phyloP scores from a whole-genome alignment of 768 basidiomycete species.

The Xerocomellus amylosporus region DNA sequence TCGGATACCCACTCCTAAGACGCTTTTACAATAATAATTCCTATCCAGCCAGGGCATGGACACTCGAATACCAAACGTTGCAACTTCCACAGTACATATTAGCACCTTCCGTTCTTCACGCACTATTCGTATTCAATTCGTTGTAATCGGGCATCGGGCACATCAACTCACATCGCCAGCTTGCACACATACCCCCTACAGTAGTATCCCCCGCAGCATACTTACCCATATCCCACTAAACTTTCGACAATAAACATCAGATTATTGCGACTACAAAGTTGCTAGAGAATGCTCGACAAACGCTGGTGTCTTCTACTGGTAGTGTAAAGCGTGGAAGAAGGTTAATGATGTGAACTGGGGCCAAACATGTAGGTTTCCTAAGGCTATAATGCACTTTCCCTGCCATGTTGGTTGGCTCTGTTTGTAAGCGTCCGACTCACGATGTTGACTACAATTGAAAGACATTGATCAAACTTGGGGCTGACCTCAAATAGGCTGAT shows the following conservation, averaged over 20 bases:
- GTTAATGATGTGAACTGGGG: not conserved
- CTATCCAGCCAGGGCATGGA: conserved; percentile 1
- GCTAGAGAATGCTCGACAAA: not conserved
- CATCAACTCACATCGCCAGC: conserved; percentile 3
- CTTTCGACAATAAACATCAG: conserved; percentile 12
- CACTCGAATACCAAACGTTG: not conserved
- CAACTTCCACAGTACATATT: conserved; percentile 23
- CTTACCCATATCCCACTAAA: conserved; percentile 5
- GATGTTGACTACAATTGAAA: conserved; percentile 59
- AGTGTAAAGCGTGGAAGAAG: not conserved
- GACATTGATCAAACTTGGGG: conserved; percentile 1
- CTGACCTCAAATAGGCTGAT: not conserved
- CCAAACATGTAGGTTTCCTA: not conserved
- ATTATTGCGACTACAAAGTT: conserved; percentile 2
- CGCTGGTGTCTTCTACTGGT: conserved; percentile 1
- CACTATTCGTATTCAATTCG: conserved; percentile 8
- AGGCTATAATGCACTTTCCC: conserved; percentile 15
- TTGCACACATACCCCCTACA: conserved; percentile 19
- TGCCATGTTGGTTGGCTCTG: conserved; percentile 41
- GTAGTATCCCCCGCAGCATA: conserved; percentile 15
- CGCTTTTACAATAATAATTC: conserved; percentile 5
- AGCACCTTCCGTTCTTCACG: not conserved
- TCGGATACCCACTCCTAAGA: conserved; percentile 8
- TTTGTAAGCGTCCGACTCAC: conserved; percentile 67
- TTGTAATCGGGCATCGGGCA: conserved; percentile 12